Evolutionary conservation across 139 green algal genomes (phyloP).

Genomic region (Diplosphaera chodatii): DNA sequence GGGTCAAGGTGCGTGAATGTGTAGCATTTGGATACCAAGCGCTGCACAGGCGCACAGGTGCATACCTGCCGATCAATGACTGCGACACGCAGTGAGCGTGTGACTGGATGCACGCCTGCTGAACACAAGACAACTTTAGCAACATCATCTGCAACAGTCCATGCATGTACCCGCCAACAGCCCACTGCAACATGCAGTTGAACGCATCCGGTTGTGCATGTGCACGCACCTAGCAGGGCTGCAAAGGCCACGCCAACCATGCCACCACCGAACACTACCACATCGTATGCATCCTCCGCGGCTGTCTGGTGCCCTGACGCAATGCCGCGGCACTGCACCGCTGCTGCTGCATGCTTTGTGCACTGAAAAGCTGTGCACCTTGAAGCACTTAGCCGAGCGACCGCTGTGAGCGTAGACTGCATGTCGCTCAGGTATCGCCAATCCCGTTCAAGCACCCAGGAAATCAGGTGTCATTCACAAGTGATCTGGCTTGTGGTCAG

Average conservation of each 20-base stretch:
- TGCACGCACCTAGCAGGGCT: conserved; percentile 43
- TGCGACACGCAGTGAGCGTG: conserved; percentile 35
- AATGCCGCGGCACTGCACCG: too few relatives aligned
- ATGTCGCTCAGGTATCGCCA: too few relatives aligned
- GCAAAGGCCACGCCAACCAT: conserved; percentile 68
- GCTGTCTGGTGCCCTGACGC: neutral
- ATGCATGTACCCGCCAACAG: too few relatives aligned
- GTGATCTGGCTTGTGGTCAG: too few relatives aligned
- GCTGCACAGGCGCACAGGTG: too few relatives aligned
- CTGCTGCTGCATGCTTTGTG: neutral
- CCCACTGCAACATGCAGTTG: too few relatives aligned
- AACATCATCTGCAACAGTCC: too few relatives aligned
- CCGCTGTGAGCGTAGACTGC: neutral
- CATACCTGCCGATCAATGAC: conserved; percentile 60
- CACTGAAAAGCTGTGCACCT: neutral
- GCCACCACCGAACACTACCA: conserved; percentile 14
- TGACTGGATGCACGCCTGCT: conserved; percentile 42
- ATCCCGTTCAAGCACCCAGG: too few relatives aligned
- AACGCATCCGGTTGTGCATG: too few relatives aligned
- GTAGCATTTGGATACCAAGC: too few relatives aligned
- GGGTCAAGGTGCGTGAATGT: too few relatives aligned
- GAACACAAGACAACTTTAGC: neutral
- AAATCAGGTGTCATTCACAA: too few relatives aligned
- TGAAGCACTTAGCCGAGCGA: neutral
- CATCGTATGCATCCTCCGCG: neutral